Evolutionary conservation across 2,329 filamentous ascomycete genomes (phyloP).

Genomic region (Pseudocercospora ulei): DNA sequence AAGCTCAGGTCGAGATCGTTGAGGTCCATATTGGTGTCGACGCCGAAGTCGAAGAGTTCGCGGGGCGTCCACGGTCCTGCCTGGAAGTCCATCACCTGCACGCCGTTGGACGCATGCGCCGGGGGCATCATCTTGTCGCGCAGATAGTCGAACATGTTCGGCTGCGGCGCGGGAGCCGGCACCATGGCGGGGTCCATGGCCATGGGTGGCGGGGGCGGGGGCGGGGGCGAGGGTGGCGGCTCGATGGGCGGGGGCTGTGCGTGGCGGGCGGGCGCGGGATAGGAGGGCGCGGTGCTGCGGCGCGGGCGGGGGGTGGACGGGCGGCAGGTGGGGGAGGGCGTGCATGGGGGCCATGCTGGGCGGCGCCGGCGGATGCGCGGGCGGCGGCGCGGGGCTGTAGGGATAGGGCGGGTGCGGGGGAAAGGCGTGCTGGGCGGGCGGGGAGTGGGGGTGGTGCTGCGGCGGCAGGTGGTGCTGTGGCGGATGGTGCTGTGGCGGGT

Average conservation of each 20-base stretch:
- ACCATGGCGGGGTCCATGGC: constrained; percentile 28
- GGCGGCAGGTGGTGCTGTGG: too few species aligned
- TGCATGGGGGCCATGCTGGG: constrained; percentile 19
- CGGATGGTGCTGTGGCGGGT: constrained; percentile 15
- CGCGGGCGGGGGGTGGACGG: constrained; percentile 20
- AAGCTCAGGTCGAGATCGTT: constrained; percentile 41
- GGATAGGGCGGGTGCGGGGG: constrained; percentile 23
- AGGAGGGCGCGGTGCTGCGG: constrained; percentile 24
- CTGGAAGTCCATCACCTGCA: constrained; percentile 30
- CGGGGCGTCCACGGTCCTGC: constrained; percentile 39
- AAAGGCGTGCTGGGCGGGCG: constrained; percentile 17
- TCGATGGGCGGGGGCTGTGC: constrained; percentile 25
- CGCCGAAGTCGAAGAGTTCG: constrained; percentile 40
- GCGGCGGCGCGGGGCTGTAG: constrained; percentile 13
- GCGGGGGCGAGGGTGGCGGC: constrained; percentile 13
- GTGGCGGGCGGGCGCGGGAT: constrained; percentile 13
- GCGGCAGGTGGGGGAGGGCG: constrained; percentile 25
- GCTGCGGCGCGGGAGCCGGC: constrained; percentile 24
- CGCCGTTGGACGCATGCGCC: constrained; percentile 16
- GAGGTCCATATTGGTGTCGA: constrained; percentile 40
- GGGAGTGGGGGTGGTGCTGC: too few species aligned
- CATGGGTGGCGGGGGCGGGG: constrained; percentile 21
- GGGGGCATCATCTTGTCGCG: constrained; percentile 31
- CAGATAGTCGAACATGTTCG: constrained; percentile 33
- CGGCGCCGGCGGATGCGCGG: constrained; percentile 21